These are phyloP conservation scores for Nigrospora osmanthi DNA, from an alignment of 2,329 filamentous ascomycete species.

Conservation along the genomic window DNA sequence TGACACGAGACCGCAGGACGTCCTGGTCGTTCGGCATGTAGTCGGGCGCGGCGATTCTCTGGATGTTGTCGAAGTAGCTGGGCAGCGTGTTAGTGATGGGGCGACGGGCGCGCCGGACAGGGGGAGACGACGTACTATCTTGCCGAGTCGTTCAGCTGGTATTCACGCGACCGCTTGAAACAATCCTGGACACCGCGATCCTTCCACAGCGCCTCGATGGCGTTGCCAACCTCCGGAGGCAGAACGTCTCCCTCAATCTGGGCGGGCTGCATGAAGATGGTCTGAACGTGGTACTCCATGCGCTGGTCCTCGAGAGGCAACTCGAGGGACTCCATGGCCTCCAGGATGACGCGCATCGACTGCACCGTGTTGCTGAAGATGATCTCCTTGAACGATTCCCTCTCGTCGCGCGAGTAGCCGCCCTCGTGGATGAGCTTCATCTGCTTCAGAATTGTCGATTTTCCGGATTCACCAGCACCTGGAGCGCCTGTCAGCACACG, in stretches of 20 bases:
- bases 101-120: not conserved
- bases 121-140: slow-evolving; percentile 67
- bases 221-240: slow-evolving; percentile 87
- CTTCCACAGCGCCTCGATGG: slow-evolving; percentile 88
- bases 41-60: slow-evolving; percentile 81
- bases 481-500: slow-evolving; percentile 4
- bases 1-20: slow-evolving; percentile 90
- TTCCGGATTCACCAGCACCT: slow-evolving; percentile 97
- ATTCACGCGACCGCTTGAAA: slow-evolving; percentile 92
- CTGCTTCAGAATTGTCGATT: slow-evolving; percentile 91
- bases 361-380: slow-evolving; percentile 66
- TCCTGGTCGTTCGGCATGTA: slow-evolving; percentile 96
- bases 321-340: slow-evolving; percentile 62
- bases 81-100: slow-evolving; percentile 22
- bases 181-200: slow-evolving; percentile 89
- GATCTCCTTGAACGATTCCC: slow-evolving; percentile 63
- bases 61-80: slow-evolving; percentile 94
- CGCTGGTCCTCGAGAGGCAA: slow-evolving; percentile 84
- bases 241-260: slow-evolving; percentile 94
- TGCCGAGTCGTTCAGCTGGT: slow-evolving; percentile 92
- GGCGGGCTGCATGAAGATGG: slow-evolving; percentile 96
- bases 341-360: slow-evolving; percentile 62
- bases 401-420: slow-evolving; percentile 88
- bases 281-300: slow-evolving; percentile 96
- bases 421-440: slow-evolving; percentile 99